Evolutionary conservation across 345 rosid genomes (phyloP), one percentile per base, ranked within the genome.

Genomic region (Salix suchowensis): DNA sequence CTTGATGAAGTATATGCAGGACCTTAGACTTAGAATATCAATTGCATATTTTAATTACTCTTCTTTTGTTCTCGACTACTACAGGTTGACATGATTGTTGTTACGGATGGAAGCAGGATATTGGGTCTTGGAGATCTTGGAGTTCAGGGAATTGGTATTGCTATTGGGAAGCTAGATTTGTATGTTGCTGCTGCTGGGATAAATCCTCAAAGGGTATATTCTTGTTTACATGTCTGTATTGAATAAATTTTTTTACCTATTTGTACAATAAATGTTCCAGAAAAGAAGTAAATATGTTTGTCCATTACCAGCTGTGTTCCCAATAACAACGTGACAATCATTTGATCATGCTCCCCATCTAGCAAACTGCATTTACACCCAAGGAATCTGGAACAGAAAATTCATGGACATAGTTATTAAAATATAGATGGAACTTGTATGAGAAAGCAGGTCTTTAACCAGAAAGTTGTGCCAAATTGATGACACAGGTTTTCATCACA

Each of bases 61-160:
- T 73, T 26, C 68, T 65, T 66, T 32, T 54, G 7, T 55, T 58
- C 36, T 21, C 40, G 19, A 69, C 30, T 28, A 62, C 28, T 81
- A 24, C 91, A 95, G 99, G 99, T 96, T 77, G 99, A 96, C 88
- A 96, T 96, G 99, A 92, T 96, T 83, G 98, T 96, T 81, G 99
- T 96, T 67, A 96, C 99, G 2, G 97, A 96, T 88, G 99, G 99
- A 85, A 96, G 99, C 89, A 88, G 99, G 85, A 91, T 96, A 82
- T 78, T 96, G 85, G 97, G 99, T 75, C 99, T 96, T 83, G 99
- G 99, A 79, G 99, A 96, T 84, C 89, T 96, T 74, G 99, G 99
- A 79, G 89, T 93, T 76, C 99, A 96, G 76, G 98, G 99, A 77
- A 96, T 96, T 85, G 99, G 94, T 76, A 96, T 93, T 84, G 85